These are phyloP conservation scores for Fusarium agapanthi DNA, from an alignment of 2,329 filamentous ascomycete genomes.

Conservation along the genomic window DNA sequence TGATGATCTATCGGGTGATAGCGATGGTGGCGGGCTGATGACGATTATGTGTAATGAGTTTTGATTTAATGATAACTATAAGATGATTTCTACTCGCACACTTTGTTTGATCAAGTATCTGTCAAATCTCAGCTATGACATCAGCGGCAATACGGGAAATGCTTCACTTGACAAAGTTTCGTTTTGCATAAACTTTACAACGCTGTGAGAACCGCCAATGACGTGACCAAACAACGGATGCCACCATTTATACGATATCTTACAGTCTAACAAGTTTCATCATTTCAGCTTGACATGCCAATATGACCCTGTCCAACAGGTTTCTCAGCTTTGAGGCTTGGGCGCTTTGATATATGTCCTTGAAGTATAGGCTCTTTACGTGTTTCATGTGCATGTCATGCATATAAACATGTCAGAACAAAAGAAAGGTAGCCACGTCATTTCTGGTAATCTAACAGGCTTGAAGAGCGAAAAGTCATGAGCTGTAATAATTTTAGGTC, in stretches of 20 bases:
- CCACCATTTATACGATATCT: neutral
- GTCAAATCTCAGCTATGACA: neutral
- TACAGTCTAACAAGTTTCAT: rapidly evolving
- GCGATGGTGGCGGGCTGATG: neutral
- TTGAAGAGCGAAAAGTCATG: rapidly evolving
- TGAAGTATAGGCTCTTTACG: neutral
- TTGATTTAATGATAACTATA: neutral
- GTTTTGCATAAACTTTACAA: neutral
- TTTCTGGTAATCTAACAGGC: rapidly evolving
- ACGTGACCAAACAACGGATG: neutral
- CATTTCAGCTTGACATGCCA: rapidly evolving
- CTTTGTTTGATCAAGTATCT: neutral
- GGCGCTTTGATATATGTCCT: neutral
- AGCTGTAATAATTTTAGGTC: rapidly evolving
- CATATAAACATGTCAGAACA: neutral
- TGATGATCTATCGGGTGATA: neutral
- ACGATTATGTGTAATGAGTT: neutral
- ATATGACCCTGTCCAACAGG: neutral
- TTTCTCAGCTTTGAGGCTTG: neutral
- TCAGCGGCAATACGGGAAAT: neutral
- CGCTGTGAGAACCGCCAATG: rapidly evolving
- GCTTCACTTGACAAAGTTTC: rapidly evolving
- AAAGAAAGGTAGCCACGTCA: neutral
- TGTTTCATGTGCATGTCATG: neutral
- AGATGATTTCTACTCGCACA: rapidly evolving